Conservation (phyloP, 208 protist genomes). For the Crithidia bombi region DNA sequence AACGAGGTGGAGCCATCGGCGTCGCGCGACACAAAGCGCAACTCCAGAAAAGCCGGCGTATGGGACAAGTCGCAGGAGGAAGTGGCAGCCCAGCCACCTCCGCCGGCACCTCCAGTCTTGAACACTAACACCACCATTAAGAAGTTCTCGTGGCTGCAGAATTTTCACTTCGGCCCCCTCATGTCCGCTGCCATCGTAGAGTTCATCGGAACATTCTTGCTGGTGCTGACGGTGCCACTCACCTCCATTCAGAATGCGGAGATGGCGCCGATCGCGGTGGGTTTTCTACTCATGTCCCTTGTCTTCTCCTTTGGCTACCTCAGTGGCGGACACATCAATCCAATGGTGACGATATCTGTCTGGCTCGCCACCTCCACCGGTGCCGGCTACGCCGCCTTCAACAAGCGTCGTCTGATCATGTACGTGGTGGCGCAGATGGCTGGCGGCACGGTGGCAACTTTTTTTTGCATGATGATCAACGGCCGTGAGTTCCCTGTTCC, state of each 20-base stretch:
- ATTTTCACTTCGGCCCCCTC: constrained; percentile 60
- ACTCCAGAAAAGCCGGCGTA: constrained; percentile 7
- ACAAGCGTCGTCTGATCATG: constrained; percentile 57
- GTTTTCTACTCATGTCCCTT: constrained; percentile 78
- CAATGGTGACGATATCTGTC: constrained; percentile 79
- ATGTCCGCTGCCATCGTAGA: constrained; percentile 78
- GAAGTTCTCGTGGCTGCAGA: constrained; percentile 58
- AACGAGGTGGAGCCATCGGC: constrained; percentile 5
- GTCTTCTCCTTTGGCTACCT: constrained; percentile 86
- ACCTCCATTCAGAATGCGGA: constrained; percentile 58
- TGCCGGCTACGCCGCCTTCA: constrained; percentile 46
- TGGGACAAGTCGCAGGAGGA: neutral
- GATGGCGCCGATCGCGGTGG: constrained; percentile 74
- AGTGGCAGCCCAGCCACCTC: neutral
- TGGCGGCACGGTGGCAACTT: constrained; percentile 57
- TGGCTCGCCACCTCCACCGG: constrained; percentile 62
- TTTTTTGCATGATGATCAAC: constrained; percentile 73
- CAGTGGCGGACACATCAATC: constrained; percentile 85
- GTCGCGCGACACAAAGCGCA: constrained; percentile 1
- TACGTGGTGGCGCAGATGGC: constrained; percentile 82
- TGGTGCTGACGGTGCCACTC: constrained; percentile 80
- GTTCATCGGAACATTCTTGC: constrained; percentile 82
- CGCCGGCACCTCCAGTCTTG: constrained; percentile 8
- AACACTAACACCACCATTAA: constrained; percentile 40
- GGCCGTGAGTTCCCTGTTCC: constrained; percentile 65